Percentiles rank a stretch among this genome's conserved stretches.
These are phyloP conservation scores for Monosporozyma unispora DNA, from an alignment of 805 yeast species.

Conservation along the genomic window DNA sequence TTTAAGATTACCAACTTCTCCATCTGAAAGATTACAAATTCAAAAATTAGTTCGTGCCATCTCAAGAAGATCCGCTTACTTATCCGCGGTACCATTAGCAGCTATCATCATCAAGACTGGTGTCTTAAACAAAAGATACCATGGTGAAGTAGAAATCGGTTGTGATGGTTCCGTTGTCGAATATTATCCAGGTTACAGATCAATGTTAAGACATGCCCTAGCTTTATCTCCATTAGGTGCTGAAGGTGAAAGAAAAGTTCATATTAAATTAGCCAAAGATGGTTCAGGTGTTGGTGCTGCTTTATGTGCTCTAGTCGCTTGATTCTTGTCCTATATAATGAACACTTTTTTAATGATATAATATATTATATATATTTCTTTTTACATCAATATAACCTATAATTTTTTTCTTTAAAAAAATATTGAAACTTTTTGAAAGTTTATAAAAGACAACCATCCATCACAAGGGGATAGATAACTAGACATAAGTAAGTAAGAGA, in stretches of 20 bases:
- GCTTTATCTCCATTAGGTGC: constrained; percentile 61
- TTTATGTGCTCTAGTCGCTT: constrained; percentile 58
- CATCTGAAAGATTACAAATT: constrained; percentile 64
- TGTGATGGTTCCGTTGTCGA: constrained; percentile 95
- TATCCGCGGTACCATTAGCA: constrained; percentile 84
- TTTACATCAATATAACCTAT: too few relatives aligned
- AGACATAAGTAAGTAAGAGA: too few relatives aligned
- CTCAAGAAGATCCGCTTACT: constrained; percentile 75
- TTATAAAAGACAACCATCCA: neutral
- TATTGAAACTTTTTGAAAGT: too few relatives aligned
- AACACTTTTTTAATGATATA: too few relatives aligned
- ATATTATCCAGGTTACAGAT: constrained; percentile 83
- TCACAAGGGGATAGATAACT: too few relatives aligned
- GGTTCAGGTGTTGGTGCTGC: constrained; percentile 99
- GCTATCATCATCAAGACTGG: constrained; percentile 63
- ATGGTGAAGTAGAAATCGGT: constrained; percentile 81
- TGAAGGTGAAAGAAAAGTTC: constrained; percentile 64
- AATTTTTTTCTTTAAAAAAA: neutral
- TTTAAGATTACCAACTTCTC: constrained; percentile 58
- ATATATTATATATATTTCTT: too few relatives aligned
- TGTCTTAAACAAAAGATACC: constrained; percentile 46
- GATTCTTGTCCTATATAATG: neutral
- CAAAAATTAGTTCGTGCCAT: constrained; percentile 74
- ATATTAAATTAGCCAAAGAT: constrained; percentile 78
- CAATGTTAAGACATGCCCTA: constrained; percentile 71